A percentile compares a stretch with the other conserved stretches of the same genome.
phyloP scores from a whole-genome alignment of 2,329 filamentous ascomycete species.

The Xylaria sp. region DNA sequence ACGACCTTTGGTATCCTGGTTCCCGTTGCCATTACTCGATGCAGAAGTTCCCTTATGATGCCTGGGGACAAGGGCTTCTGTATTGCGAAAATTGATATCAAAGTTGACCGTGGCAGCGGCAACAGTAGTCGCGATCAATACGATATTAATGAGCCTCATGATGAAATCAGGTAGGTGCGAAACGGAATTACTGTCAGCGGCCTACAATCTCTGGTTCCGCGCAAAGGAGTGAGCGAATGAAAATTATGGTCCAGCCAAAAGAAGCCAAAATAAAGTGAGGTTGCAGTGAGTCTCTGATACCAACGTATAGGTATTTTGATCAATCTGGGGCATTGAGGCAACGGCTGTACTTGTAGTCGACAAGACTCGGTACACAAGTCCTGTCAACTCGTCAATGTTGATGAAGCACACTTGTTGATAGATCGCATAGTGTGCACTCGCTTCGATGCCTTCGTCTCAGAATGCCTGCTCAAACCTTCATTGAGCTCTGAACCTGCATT shows the following conservation, averaged over 20 bases:
- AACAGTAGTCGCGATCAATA: slow-evolving; percentile 39
- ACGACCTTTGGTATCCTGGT: slow-evolving; percentile 17
- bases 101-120: slow-evolving; percentile 36
- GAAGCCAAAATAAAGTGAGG: slow-evolving; percentile 7
- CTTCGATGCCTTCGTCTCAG: slow-evolving; percentile 16
- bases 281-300: not conserved
- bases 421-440: not conserved
- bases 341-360: slow-evolving; percentile 8
- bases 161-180: slow-evolving; percentile 1
- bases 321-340: not conserved
- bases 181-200: not conserved
- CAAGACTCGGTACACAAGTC: not conserved
- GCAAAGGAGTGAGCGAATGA: not conserved
- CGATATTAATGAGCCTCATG: slow-evolving; percentile 43
- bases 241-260: slow-evolving; percentile 24
- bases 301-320: slow-evolving; percentile 10
- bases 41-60: slow-evolving; percentile 14
- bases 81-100: slow-evolving; percentile 24
- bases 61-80: slow-evolving; percentile 9
- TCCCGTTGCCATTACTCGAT: slow-evolving; percentile 19
- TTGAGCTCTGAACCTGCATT: not conserved
- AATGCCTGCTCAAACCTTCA: slow-evolving; percentile 9
- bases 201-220: not conserved
- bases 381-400: not conserved
- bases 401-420: not conserved